A percentile compares a stretch with the other conserved stretches of the same genome.
phyloP scores from a whole-genome alignment of 495 filamentous ascomycete species.

The Podospora pseudopauciseta region DNA sequence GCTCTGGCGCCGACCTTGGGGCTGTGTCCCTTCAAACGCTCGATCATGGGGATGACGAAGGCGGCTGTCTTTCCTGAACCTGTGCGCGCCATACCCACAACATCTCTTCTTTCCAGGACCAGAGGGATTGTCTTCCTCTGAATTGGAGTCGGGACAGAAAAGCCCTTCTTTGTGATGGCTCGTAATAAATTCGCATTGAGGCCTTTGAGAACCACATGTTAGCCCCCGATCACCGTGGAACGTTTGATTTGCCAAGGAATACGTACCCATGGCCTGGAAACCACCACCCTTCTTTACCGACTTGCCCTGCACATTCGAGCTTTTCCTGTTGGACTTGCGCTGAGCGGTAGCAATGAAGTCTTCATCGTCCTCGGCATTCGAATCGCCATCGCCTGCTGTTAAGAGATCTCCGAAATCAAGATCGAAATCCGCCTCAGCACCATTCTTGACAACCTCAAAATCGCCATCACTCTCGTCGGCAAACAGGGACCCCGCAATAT shows the following conservation, averaged over 20 bases:
- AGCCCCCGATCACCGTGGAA: slow-evolving; percentile 1
- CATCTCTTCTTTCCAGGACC: slow-evolving; percentile 81
- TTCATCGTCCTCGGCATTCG: slow-evolving; percentile 41
- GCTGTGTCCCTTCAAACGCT: slow-evolving; percentile 87
- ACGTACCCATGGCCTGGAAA: slow-evolving; percentile 87
- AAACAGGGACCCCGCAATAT: slow-evolving; percentile 81
- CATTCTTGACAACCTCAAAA: slow-evolving; percentile 14
- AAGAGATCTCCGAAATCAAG: slow-evolving; percentile 45
- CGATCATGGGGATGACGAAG: slow-evolving; percentile 97
- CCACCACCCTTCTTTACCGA: slow-evolving; percentile 90
- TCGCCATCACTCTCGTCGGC: slow-evolving; percentile 46
- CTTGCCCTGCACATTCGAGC: slow-evolving; percentile 74
- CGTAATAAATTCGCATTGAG: slow-evolving; percentile 77
- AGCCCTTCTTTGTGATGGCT: slow-evolving; percentile 89
- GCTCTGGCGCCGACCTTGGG: slow-evolving; percentile 77
- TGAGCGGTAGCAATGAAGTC: slow-evolving; percentile 85
- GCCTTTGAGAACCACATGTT: slow-evolving; percentile 40
- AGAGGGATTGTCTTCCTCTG: slow-evolving; percentile 95
- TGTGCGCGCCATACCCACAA: slow-evolving; percentile 95
- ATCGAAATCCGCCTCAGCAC: slow-evolving; percentile 21
- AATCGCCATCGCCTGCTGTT: slow-evolving; percentile 32
- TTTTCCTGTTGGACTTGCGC: slow-evolving; percentile 80
- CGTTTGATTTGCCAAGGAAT: neutral
- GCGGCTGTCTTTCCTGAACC: slow-evolving; percentile 97
- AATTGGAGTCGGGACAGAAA: slow-evolving; percentile 92